Evolutionary conservation across 805 yeast species (phyloP), one percentile per base, ranked within the genome.

Genomic region (Yarrowia sp.): DNA sequence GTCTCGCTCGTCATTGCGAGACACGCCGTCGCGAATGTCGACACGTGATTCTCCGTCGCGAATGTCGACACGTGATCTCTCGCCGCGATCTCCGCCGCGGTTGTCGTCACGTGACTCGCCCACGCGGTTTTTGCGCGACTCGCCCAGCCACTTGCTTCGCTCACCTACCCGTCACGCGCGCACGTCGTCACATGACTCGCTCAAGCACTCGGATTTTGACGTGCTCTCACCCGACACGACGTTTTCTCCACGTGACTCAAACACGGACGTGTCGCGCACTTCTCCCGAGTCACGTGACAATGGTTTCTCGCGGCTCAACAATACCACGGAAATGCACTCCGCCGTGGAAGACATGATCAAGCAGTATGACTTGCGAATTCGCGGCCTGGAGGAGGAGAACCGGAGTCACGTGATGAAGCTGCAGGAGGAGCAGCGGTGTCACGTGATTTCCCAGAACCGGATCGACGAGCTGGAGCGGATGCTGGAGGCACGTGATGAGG

Each of bases 311-410:
- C 40, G 64, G 5, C 50, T 58, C 24, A 58, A 24, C 40, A 39
- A 43, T 19, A 42, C 64, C 33, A 58, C 64, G 3, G 66, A 61
- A 14, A 61, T 61, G 66, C 66, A 61, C 20, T 13, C 34, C 3
- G 66, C 66, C 8, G 30, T 61, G 7, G 66, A 46, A 9, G 55
- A 61, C 12, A 61, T 61, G 66, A 61, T 61, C 39, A 39, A 46
- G 55, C 66, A 61, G 55, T 61, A 46, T 38, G 66, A 61, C 19
- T 14, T 61, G 53, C 55, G 55, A 10, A 40, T 42, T n/a, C 2
- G 43, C 40, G 49, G 40, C 14, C 19, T 58, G 19, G 40, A 58
- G 34, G 49, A 20, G 42, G 42, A 36, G 24, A 10, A 19, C 9
- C 7, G 24, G n/a, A 14, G 43, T 19, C 30, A 52, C 17, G 15